phyloP scores from a whole-genome alignment of 1,284 basidiomycete genomes.

The Trametes pubescens region DNA sequence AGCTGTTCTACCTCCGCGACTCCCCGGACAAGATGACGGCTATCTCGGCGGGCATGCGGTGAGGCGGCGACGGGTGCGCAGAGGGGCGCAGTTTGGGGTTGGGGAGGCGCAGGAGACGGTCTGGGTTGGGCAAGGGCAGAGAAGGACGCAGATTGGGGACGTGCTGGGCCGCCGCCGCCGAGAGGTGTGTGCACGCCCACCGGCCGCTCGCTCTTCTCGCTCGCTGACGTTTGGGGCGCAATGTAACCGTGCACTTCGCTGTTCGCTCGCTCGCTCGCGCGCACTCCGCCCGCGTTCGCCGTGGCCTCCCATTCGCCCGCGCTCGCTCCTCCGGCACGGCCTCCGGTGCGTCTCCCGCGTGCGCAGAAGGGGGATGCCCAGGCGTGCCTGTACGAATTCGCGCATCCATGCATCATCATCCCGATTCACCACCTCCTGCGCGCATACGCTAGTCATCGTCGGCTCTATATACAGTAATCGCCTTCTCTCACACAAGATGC shows the following conservation, averaged over 20 bases:
- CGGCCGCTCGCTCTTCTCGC: constrained; percentile 13
- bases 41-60: constrained; percentile 64
- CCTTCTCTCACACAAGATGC: constrained; percentile 4
- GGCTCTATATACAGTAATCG: constrained; percentile 17
- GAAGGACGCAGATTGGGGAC: constrained; percentile 1
- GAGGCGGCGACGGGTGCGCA: constrained; percentile 20
- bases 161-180: not conserved
- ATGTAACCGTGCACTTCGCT: constrained; percentile 17
- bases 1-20: constrained; percentile 81
- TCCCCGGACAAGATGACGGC: constrained; percentile 83
- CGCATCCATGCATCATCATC: constrained; percentile 11
- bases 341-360: constrained; percentile 21
- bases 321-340: constrained; percentile 15
- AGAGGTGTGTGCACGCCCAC: constrained; percentile 12
- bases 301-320: constrained; percentile 21
- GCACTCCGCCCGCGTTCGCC: not conserved
- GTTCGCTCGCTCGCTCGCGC: not conserved
- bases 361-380: constrained; percentile 12
- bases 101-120: constrained; percentile 6
- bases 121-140: constrained; percentile 1
- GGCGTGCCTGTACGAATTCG: constrained; percentile 9
- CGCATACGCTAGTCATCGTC: constrained; percentile 11
- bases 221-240: constrained; percentile 32
- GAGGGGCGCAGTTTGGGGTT: not conserved
- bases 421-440: not conserved